These are phyloP conservation scores for Diaporthe amygdali DNA, from an alignment of 2,329 filamentous ascomycete species.

Conservation along the genomic window DNA sequence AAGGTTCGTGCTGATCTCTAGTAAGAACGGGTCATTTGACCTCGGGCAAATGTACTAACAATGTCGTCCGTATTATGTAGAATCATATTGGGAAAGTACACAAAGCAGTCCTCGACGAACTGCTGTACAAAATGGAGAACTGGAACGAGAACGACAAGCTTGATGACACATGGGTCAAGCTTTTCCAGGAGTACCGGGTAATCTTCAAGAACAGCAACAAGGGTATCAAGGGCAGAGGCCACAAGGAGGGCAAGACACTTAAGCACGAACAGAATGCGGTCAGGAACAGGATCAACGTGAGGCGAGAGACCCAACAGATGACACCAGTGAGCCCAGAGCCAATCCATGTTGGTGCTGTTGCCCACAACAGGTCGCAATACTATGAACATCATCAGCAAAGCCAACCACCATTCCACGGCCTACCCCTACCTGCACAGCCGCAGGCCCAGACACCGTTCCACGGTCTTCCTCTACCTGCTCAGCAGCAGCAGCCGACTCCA, in stretches of 20 bases:
- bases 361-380: slow-evolving; percentile 29
- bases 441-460: slow-evolving; percentile 15
- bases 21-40: neutral
- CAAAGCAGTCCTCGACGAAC: neutral
- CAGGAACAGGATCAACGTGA: neutral
- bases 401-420: slow-evolving; percentile 19
- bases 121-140: slow-evolving; percentile 8
- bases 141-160: slow-evolving; percentile 63
- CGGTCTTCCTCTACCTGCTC: slow-evolving; percentile 1
- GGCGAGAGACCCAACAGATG: slow-evolving; percentile 25
- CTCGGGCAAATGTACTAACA: neutral
- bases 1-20: slow-evolving; percentile 63
- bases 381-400: slow-evolving; percentile 27
- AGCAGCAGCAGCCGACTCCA: neutral
- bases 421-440: slow-evolving; percentile 13
- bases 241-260: slow-evolving; percentile 73
- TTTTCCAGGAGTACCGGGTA: slow-evolving; percentile 83
- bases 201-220: slow-evolving; percentile 99
- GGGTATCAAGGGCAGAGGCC: slow-evolving; percentile 91
- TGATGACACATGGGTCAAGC: slow-evolving; percentile 71
- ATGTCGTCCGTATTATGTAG: neutral
- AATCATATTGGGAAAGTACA: slow-evolving; percentile 25
- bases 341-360: slow-evolving; percentile 17
- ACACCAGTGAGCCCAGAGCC: slow-evolving; percentile 34
- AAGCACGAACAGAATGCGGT: slow-evolving; percentile 27